A percentile compares a stretch with the other conserved stretches of the same genome.
Conservation (phyloP, 1,139 yeast genomes). For the Geotrichum restrictum region DNA sequence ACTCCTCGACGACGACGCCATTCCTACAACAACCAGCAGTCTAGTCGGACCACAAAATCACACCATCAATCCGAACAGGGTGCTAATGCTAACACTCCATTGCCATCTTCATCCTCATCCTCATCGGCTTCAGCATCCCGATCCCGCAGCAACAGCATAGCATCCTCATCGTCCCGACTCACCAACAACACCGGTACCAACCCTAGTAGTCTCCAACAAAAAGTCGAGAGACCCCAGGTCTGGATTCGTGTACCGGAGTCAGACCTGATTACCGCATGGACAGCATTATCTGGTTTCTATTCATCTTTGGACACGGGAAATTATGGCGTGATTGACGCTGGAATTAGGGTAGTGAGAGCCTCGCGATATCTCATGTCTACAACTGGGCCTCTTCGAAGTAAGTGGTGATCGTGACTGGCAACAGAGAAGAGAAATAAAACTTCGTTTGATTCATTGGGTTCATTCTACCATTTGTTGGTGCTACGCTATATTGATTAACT, state of each 20-base stretch:
- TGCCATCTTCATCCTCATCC: background rate
- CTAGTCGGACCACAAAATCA: background rate
- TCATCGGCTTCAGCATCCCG: background rate
- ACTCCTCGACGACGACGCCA: constrained; percentile 1
- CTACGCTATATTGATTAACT: no score
- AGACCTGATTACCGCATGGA: constrained; percentile 29
- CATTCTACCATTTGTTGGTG: no score
- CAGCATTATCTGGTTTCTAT: constrained; percentile 29
- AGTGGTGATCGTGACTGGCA: constrained; percentile 17
- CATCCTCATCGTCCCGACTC: no score
- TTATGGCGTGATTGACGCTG: constrained; percentile 22
- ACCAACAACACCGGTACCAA: background rate
- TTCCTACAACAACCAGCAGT: background rate
- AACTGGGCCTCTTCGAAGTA: constrained; percentile 26
- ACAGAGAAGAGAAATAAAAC: background rate
- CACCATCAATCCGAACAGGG: background rate
- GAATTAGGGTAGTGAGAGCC: constrained; percentile 30
- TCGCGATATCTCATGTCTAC: constrained; percentile 29
- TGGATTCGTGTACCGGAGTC: constrained; percentile 32
- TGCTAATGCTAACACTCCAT: no score
- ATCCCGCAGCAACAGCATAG: background rate
- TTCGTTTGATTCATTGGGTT: no score
- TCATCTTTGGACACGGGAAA: constrained; percentile 19
- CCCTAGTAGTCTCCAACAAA: background rate
- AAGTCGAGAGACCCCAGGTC: constrained; percentile 24